Evolutionary conservation across 148 eudicot species (phyloP).

Genomic region (Arbutus unedo): DNA sequence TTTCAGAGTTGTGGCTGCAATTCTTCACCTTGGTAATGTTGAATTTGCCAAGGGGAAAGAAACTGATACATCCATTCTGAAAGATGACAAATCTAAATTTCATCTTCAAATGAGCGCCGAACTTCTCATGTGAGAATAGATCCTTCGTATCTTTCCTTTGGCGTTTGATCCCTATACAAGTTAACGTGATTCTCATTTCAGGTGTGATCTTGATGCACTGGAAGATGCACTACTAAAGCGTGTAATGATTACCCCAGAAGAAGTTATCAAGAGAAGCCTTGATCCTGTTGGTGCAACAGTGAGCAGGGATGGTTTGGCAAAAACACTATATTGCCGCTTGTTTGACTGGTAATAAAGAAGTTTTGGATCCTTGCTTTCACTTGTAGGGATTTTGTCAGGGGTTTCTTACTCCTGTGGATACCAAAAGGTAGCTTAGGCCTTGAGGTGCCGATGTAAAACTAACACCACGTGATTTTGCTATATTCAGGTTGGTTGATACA

Average conservation of each 20-base stretch:
- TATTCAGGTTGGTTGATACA: constrained; percentile 85
- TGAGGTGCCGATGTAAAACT: constrained; percentile 14
- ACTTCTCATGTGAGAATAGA: constrained; percentile 58
- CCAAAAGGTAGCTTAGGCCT: neutral
- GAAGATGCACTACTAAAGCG: constrained; percentile 85
- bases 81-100: constrained; percentile 66
- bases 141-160: constrained; percentile 14
- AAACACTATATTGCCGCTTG: constrained; percentile 81
- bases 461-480: constrained; percentile 17
- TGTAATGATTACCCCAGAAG: constrained; percentile 89
- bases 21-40: constrained; percentile 81
- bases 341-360: constrained; percentile 69
- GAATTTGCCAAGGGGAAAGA: constrained; percentile 73
- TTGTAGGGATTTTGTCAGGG: neutral
- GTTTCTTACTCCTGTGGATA: neutral
- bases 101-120: constrained; percentile 69
- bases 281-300: constrained; percentile 69
- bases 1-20: constrained; percentile 75
- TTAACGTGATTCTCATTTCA: constrained; percentile 22
- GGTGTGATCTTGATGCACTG: constrained; percentile 66
- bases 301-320: constrained; percentile 88
- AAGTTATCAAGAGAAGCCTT: constrained; percentile 80
- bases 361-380: constrained; percentile 11
- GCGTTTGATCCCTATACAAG: neutral
- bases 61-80: constrained; percentile 70